These are phyloP conservation scores for Heliocybe sulcata DNA, from an alignment of 1,284 basidiomycete species.

Conservation along the genomic window DNA sequence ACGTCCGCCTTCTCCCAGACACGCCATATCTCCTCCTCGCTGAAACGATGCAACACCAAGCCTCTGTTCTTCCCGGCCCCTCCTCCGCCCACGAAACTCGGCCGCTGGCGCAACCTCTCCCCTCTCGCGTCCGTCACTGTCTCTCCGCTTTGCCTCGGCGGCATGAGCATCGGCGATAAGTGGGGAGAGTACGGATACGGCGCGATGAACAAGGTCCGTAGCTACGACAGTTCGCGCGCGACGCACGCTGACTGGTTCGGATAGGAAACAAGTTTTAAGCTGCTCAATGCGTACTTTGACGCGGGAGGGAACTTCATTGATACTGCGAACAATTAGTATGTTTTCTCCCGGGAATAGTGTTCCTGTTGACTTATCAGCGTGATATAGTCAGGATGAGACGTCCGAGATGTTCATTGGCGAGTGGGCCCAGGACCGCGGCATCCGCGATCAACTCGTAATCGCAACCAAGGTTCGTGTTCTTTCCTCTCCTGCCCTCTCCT, in stretches of 20 bases:
- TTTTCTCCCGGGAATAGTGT: not conserved
- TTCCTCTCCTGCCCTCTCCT: no score
- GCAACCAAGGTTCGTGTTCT: slow-evolving; percentile 47
- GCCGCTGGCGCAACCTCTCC: slow-evolving; percentile 35
- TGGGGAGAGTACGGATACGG: slow-evolving; percentile 25
- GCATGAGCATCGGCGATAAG: slow-evolving; percentile 41
- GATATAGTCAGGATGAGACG: slow-evolving; percentile 36
- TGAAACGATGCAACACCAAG: not conserved
- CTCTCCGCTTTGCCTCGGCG: slow-evolving; percentile 46
- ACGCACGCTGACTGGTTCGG: no score
- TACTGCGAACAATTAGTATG: slow-evolving; percentile 22
- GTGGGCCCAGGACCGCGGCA: slow-evolving; percentile 43
- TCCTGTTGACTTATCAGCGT: not conserved
- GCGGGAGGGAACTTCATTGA: slow-evolving; percentile 26
- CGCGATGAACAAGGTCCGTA: slow-evolving; percentile 18
- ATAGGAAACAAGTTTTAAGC: slow-evolving; percentile 18
- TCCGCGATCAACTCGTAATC: slow-evolving; percentile 46
- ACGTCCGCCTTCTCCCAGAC: not conserved
- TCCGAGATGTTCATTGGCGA: slow-evolving; percentile 50
- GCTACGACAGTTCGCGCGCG: no score
- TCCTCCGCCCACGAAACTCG: slow-evolving; percentile 27
- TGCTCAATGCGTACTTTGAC: slow-evolving; percentile 24
- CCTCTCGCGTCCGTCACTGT: slow-evolving; percentile 37
- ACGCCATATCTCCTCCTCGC: not conserved
- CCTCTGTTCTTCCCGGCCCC: slow-evolving; percentile 8